Evolutionary conservation across 352 stramenopile species (phyloP), one percentile per base, ranked within the genome.

Genomic region (Phytophthora pisi): DNA sequence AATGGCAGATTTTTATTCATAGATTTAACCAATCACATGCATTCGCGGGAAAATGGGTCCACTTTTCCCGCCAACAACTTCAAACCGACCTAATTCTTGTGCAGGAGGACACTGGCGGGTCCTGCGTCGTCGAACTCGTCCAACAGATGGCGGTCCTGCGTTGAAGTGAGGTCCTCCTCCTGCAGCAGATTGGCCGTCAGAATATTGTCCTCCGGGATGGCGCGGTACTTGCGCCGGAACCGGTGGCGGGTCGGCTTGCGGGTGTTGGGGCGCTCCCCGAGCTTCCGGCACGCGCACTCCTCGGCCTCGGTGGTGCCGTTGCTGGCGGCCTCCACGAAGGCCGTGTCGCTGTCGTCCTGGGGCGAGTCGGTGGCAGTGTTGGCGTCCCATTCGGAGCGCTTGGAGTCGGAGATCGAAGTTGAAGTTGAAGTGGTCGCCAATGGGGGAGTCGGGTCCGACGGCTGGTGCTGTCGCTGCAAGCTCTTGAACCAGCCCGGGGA

Each of bases 161-260:
- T 68, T 13, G 65, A 77, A 5, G 65, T 67, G 11, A 71, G 36
- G 51, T 77, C 70, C 15, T 75, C 65, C 11, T 78, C 70, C n/a
- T 72, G 55, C 18, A 81, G 36, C 20, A 78, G 51, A 23, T 74
- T 78, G 45, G 60, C 61, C 1, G 74, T 81, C 4, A 78, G 57
- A 16, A 72, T 55, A 20, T 71, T 78, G 46, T 81, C 74, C 46
- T 78, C 71, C 9, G 70, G 70, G 6, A 76, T 81, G 36, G 66
- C 58, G 18, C 64, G 64, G 62, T 81, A 78, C 30, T 76, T 74
- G 20, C 61, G 70, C 5, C 63, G 70, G 55, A 77, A 78, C 20
- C 70, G 74, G 30, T 74, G 70, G 11, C 70, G 62, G 26, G 56
- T 59, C 4, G 61, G 53, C 61, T 74, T 81, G 43, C 70, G 55